phyloP scores from a whole-genome alignment of 352 stramenopile genomes.

The Pythium angustatum region DNA sequence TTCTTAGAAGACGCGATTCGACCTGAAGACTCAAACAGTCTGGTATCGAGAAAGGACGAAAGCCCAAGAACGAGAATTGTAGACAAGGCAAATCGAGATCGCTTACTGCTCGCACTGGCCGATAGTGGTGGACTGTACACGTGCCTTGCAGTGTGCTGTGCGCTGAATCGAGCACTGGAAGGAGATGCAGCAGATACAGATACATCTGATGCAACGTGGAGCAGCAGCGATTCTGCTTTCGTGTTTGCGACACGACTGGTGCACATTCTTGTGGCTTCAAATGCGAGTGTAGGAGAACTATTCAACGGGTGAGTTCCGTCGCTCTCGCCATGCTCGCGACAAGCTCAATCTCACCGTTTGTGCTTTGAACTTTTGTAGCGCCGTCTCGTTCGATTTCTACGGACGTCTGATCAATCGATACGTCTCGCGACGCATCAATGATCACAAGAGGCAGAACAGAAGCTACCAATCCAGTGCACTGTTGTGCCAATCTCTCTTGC shows the following conservation, averaged over 20 bases:
- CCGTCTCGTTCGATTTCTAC: conserved; percentile 35
- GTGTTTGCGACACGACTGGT: conserved; percentile 22
- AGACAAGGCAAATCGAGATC: conserved; percentile 27
- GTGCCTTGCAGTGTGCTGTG: conserved; percentile 45
- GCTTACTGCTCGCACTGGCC: conserved; percentile 36
- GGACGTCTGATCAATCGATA: conserved; percentile 31
- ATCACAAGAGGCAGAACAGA: not conserved
- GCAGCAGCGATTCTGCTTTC: conserved; percentile 19
- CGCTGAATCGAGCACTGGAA: conserved; percentile 17
- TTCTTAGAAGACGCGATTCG: conserved; percentile 27
- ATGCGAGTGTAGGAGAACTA: conserved; percentile 14
- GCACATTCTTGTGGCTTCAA: conserved; percentile 25
- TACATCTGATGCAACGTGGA: not conserved
- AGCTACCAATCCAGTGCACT: not conserved
- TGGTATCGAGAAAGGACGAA: not conserved
- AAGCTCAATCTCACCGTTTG: too few relatives aligned
- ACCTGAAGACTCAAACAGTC: not conserved
- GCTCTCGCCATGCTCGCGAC: too few relatives aligned
- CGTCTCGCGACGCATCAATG: not conserved
- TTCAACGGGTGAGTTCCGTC: conserved; percentile 25
- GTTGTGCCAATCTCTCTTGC: not conserved
- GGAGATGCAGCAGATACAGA: not conserved
- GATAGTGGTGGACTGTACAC: conserved; percentile 47
- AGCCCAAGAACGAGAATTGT: not conserved
- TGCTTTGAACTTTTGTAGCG: conserved; percentile 9